These are phyloP conservation scores for Penicillium rolfsii DNA, from an alignment of 2,329 filamentous ascomycete species.

Conservation along the genomic window DNA sequence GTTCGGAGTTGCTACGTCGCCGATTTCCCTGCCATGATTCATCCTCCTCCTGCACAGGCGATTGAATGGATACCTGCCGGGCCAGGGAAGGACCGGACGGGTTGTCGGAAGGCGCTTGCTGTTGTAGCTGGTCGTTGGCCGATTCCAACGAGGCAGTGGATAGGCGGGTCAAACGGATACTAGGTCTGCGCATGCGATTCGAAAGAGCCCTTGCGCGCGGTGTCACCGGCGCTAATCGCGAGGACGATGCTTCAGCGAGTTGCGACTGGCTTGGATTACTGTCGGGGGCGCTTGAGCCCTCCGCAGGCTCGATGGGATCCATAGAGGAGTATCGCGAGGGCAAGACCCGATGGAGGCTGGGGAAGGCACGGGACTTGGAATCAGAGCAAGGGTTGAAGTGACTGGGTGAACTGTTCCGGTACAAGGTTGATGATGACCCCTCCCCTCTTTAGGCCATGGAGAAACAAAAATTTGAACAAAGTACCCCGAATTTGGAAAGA, in stretches of 20 bases:
- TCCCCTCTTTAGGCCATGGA: constrained; percentile 5
- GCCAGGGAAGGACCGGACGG: constrained; percentile 23
- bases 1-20: constrained; percentile 48
- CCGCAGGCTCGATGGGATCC: constrained; percentile 45
- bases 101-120: constrained; percentile 13
- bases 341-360: neutral
- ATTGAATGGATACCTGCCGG: constrained; percentile 20
- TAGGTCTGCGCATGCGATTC: constrained; percentile 35
- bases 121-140: constrained; percentile 11
- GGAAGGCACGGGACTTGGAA: neutral
- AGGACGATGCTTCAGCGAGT: constrained; percentile 18
- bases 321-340: constrained; percentile 26
- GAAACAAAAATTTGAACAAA: neutral
- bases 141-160: constrained; percentile 25
- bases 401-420: neutral
- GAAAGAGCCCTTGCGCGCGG: constrained; percentile 30
- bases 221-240: constrained; percentile 22
- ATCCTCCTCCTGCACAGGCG: constrained; percentile 30
- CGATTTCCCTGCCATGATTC: constrained; percentile 35
- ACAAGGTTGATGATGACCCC: neutral
- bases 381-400: neutral
- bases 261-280: constrained; percentile 20
- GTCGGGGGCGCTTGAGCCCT: constrained; percentile 23
- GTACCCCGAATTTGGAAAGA: neutral
- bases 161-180: constrained; percentile 35